phyloP scores from a whole-genome alignment of 352 stramenopile genomes.

The Detonula confervacea region DNA sequence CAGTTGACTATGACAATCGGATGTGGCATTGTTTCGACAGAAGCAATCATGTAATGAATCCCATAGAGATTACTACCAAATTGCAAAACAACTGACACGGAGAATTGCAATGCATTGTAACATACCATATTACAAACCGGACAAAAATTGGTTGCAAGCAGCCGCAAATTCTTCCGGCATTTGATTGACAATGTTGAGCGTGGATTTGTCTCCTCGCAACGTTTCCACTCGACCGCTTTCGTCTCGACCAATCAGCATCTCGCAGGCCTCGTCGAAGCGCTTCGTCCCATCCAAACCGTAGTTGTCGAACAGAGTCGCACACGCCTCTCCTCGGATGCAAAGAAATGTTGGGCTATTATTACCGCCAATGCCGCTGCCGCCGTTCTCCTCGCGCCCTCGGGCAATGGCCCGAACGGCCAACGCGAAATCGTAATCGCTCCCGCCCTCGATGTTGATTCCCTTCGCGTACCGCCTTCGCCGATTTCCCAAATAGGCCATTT shows the following conservation, averaged over 20 bases:
- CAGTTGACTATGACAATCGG: too few relatives aligned
- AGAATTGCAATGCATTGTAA: too few relatives aligned
- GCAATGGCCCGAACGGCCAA: not conserved
- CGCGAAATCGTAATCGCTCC: constrained; percentile 27
- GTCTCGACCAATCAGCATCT: not conserved
- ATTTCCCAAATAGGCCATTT: constrained; percentile 45
- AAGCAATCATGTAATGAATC: too few relatives aligned
- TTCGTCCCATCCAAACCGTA: constrained; percentile 20
- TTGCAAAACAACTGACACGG: too few relatives aligned
- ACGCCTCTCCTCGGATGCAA: constrained; percentile 25
- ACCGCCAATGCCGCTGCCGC: not conserved
- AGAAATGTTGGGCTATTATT: too few relatives aligned
- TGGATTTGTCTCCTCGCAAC: constrained; percentile 23
- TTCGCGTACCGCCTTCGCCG: constrained; percentile 14
- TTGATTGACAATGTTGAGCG: constrained; percentile 43
- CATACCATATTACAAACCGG: too few relatives aligned
- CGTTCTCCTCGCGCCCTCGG: not conserved
- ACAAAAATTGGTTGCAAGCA: not conserved
- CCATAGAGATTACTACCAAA: too few relatives aligned
- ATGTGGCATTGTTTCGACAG: too few relatives aligned
- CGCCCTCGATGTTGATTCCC: constrained; percentile 34
- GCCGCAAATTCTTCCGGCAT: constrained; percentile 28
- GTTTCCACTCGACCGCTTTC: constrained; percentile 14
- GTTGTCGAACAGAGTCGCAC: constrained; percentile 16
- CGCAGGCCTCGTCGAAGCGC: constrained; percentile 32